Base-by-base conservation (phyloP, 441 rosid genomes). In the Flueggea neowawraea region DNA sequence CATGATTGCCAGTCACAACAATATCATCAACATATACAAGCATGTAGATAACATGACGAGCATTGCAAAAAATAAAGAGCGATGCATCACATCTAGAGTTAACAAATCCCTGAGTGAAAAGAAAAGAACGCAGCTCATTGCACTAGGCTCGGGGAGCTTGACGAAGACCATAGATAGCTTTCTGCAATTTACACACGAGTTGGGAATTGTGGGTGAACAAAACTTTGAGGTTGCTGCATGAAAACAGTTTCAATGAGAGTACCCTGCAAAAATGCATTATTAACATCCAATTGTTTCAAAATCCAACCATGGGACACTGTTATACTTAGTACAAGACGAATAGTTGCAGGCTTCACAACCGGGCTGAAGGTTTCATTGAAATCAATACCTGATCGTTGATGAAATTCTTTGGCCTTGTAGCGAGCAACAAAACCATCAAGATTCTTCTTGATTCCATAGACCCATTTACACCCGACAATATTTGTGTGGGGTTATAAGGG, bases 21-120 rank as follows among this genome's bases (percentile, higher is more conserved):
- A 54, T 22, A 12, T 54, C 57, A 28, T 54, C 57, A 12, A 54
- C 57, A 17, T 54, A 54, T 17, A 54, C n/a, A n/a, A n/a, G n/a
- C 31, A 16, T 17, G 57, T 1, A 6, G 5, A 54, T 17, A 54
- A 0, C 28, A 6, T 12, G 12, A 0, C 6, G n/a, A 11, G 11
- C n/a, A 1, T 8, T 54, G 39, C 0, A 3, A 0, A 6, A 9
- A 54, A 7, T 22, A 22, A 17, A 54, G 4, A 54, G 11, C 3
- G 39, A 22, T 2, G 13, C 9, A 33, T 54, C 15, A 11, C 36
- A 7, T 14, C 31, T 54, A 8, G 57, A 54, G 2, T 5, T 7
- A 22, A 2, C 2, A 11, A 54, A 54, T 5, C 57, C 57, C 0
- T 17, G 11, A 0, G 0, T 0, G 0, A 22, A 8, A 0, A 54